Percentiles rank a stretch among this genome's conserved stretches.
These are phyloP conservation scores for Mycena latifolia DNA, from an alignment of 768 basidiomycete species.

Conservation along the genomic window DNA sequence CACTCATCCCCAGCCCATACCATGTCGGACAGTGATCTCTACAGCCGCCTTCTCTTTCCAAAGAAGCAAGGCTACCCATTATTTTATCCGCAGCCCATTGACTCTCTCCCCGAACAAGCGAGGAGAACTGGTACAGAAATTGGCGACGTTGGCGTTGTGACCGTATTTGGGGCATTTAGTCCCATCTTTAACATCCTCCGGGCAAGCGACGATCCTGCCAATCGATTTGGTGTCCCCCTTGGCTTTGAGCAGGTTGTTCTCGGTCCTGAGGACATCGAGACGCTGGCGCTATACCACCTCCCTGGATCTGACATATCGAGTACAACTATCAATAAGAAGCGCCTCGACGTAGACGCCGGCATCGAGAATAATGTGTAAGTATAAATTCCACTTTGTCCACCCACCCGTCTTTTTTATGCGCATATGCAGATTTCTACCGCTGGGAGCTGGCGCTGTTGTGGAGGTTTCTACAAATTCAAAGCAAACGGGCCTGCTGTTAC, in stretches of 20 bases:
- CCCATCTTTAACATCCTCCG: neutral
- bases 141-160: neutral
- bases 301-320: slow-evolving; percentile 19
- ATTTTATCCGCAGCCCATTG: slow-evolving; percentile 8
- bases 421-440: neutral
- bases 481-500: slow-evolving; percentile 16
- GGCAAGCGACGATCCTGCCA: neutral
- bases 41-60: slow-evolving; percentile 17
- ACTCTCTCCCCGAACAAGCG: neutral
- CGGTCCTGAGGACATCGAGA: neutral
- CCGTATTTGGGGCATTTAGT: neutral
- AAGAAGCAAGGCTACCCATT: slow-evolving; percentile 11
- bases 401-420: neutral
- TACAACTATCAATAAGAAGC: slow-evolving; percentile 1
- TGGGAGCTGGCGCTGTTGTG: slow-evolving; percentile 1
- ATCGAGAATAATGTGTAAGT: neutral
- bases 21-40: slow-evolving; percentile 12
- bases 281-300: neutral
- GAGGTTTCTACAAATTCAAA: slow-evolving; percentile 20
- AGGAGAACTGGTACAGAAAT: neutral
- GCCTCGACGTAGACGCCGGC: slow-evolving; percentile 5
- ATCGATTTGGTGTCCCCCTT: neutral
- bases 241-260: neutral
- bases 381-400: neutral
- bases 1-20: too few relatives aligned